Evolutionary conservation across 192 early-diverging fungal genomes (phyloP).

Genomic region (Coemansia sp.): DNA sequence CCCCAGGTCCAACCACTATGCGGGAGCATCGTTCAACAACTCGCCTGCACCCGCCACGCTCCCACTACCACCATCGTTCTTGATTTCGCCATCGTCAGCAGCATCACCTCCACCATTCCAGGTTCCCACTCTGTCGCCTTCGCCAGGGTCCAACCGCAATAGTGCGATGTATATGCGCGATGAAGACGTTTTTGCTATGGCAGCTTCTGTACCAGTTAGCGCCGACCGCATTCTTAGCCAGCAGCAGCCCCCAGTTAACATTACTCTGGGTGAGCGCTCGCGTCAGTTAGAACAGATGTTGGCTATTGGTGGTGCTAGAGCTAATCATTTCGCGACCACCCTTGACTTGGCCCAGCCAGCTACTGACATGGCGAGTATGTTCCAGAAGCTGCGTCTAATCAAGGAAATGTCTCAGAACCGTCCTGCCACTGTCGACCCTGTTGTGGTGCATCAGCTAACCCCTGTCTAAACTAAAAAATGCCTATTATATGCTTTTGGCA

Average conservation of each 20-base stretch:
- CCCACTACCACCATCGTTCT: conserved; percentile 45
- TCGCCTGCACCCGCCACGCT: conserved; percentile 48
- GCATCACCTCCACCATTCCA: neutral
- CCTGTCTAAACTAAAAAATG: conserved; percentile 41
- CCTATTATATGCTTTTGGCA: conserved; percentile 46
- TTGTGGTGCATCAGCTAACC: conserved; percentile 26
- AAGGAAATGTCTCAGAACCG: conserved; percentile 38
- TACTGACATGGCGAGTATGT: conserved; percentile 32
- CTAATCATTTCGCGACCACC: conserved; percentile 8
- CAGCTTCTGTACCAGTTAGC: neutral
- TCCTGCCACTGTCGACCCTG: conserved; percentile 19
- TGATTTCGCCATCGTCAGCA: conserved; percentile 19
- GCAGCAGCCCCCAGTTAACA: conserved; percentile 18
- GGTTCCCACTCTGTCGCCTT: neutral
- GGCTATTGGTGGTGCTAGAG: conserved; percentile 6
- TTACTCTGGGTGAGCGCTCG: conserved; percentile 37
- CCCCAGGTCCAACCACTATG: conserved; percentile 46
- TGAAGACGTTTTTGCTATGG: conserved; percentile 39
- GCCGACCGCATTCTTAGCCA: conserved; percentile 12
- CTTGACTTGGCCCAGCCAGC: conserved; percentile 27
- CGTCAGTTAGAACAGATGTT: conserved; percentile 45
- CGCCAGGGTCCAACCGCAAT: neutral
- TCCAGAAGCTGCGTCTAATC: conserved; percentile 50
- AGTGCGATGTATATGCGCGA: conserved; percentile 20
- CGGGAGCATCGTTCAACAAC: conserved; percentile 55